Evolutionary conservation across 2,329 filamentous ascomycete genomes (phyloP).

Genomic region (Ophiostoma sp.): DNA sequence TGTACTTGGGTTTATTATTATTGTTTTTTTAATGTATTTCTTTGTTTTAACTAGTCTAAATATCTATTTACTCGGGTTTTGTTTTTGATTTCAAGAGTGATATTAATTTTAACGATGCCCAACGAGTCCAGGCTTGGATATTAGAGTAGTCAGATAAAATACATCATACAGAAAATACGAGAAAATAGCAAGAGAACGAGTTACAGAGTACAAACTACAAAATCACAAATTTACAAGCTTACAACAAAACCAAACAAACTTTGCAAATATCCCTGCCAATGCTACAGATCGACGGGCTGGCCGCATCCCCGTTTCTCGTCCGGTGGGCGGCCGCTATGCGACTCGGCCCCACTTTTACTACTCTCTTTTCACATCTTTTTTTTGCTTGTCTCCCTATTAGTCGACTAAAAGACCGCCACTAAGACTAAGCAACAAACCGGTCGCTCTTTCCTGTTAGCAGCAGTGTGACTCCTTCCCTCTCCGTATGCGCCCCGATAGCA

Average conservation of each 20-base stretch:
- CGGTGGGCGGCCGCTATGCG: slow-evolving; percentile 18
- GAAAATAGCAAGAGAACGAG: not conserved
- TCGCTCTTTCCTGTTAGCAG: not conserved
- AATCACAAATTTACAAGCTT: not conserved
- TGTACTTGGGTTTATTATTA: not conserved
- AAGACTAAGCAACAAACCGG: not conserved
- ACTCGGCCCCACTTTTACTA: slow-evolving; percentile 1
- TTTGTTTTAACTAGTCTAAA: not conserved
- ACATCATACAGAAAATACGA: not conserved
- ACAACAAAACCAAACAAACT: not conserved
- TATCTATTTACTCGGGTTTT: not conserved
- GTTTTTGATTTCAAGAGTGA: not conserved
- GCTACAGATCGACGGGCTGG: slow-evolving; percentile 18
- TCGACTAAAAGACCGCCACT: not conserved
- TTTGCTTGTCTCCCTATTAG: not conserved
- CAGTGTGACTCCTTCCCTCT: not conserved
- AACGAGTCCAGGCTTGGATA: not conserved
- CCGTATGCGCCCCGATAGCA: slow-evolving; percentile 7
- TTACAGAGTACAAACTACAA: no score
- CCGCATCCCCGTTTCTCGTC: slow-evolving; percentile 21
- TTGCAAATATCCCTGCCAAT: not conserved
- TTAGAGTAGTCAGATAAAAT: not conserved
- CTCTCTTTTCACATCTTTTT: not conserved
- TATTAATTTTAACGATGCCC: not conserved
- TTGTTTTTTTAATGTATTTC: not conserved